phyloP scores from a whole-genome alignment of 2,329 filamentous ascomycete species.

The Waltergamsia citrina region DNA sequence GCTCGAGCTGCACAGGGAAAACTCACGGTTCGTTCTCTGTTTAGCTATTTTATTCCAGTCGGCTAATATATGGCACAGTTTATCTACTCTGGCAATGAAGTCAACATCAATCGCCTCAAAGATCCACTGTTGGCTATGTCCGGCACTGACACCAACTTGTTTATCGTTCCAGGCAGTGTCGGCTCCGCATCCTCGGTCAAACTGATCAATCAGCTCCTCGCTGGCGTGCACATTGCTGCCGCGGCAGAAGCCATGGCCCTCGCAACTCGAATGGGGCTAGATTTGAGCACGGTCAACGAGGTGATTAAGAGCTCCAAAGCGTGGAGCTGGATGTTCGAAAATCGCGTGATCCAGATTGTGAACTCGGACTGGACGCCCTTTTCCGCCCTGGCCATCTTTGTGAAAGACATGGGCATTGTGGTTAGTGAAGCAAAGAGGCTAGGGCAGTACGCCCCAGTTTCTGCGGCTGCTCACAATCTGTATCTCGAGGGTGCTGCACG shows the following conservation, averaged over 20 bases:
- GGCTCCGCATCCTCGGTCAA: constrained; percentile 46
- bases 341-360: constrained; percentile 23
- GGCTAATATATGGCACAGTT: constrained; percentile 13
- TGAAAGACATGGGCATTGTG: constrained; percentile 22
- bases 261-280: constrained; percentile 40
- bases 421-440: constrained; percentile 20
- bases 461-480: constrained; percentile 17
- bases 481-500: constrained; percentile 21
- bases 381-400: constrained; percentile 22
- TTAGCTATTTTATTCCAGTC: not conserved
- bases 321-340: constrained; percentile 26
- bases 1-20: constrained; percentile 23
- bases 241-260: constrained; percentile 48
- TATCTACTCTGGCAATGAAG: constrained; percentile 20
- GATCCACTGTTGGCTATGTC: constrained; percentile 21
- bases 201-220: constrained; percentile 48
- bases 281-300: constrained; percentile 37
- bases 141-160: constrained; percentile 16
- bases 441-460: constrained; percentile 16
- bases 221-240: constrained; percentile 46
- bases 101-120: constrained; percentile 10
- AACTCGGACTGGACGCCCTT: constrained; percentile 22
- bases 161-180: constrained; percentile 37
- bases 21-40: constrained; percentile 16
- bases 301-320: constrained; percentile 29